Conservation (phyloP, 164 flowering plant species). For the Chimonanthus praecox region DNA sequence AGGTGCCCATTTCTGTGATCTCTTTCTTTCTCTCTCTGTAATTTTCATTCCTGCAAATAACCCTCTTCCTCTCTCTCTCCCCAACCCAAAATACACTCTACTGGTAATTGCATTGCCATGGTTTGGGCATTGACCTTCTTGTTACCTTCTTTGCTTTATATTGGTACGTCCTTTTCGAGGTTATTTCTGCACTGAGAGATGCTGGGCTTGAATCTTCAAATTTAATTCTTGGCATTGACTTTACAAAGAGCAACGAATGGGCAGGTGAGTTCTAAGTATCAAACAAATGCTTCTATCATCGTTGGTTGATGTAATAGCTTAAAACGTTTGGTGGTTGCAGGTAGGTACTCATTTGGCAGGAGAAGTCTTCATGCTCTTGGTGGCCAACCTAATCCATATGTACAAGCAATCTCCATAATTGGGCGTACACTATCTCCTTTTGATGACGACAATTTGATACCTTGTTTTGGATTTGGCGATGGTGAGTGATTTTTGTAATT, state of each 20-base stretch:
- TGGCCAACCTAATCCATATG: slow-evolving; percentile 67
- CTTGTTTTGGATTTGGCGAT: slow-evolving; percentile 97
- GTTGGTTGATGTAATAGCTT: not conserved
- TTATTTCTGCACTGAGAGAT: slow-evolving; percentile 60
- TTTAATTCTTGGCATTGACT: slow-evolving; percentile 81
- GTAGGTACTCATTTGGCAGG: slow-evolving; percentile 26
- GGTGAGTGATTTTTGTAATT: slow-evolving; percentile 39
- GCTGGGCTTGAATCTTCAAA: slow-evolving; percentile 93
- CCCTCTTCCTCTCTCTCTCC: too few relatives aligned
- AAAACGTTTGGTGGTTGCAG: slow-evolving; percentile 26
- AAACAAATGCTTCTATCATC: not conserved
- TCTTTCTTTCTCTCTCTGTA: not conserved
- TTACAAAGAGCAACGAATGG: slow-evolving; percentile 97
- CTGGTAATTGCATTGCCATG: not conserved
- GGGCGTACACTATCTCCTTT: slow-evolving; percentile 78
- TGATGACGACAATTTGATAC: slow-evolving; percentile 88
- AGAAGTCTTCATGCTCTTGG: slow-evolving; percentile 76
- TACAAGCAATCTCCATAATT: slow-evolving; percentile 88
- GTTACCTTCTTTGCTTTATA: not conserved
- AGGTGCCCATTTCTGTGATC: not conserved
- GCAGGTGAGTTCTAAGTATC: slow-evolving; percentile 34
- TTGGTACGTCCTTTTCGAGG: slow-evolving; percentile 30
- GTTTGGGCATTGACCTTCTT: not conserved
- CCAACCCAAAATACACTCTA: not conserved
- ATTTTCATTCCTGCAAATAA: too few relatives aligned